Evolutionary conservation across 768 basidiomycete genomes (phyloP).

Genomic region (Tulasnella calospora): DNA sequence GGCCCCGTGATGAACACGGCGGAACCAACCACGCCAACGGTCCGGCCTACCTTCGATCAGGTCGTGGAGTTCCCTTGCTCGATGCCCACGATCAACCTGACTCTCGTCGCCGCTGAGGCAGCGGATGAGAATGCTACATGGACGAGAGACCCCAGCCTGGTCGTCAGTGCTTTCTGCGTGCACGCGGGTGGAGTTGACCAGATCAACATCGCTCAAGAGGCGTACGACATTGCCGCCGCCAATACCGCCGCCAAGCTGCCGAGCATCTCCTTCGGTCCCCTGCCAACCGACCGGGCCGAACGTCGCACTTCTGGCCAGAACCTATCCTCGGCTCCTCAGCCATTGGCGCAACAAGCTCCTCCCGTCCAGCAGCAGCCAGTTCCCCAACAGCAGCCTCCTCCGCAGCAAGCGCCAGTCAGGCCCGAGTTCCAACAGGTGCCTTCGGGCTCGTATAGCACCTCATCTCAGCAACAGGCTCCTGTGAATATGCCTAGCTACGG

Average conservation of each 20-base stretch:
- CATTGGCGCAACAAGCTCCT: conserved; percentile 39
- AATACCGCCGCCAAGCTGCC: conserved; percentile 54
- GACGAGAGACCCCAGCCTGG: conserved; percentile 43
- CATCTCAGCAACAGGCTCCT: conserved; percentile 1
- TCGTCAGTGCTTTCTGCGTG: conserved; percentile 77
- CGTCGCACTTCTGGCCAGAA: conserved; percentile 7
- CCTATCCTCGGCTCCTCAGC: neutral
- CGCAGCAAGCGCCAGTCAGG: neutral
- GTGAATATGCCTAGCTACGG: neutral
- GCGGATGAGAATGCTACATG: conserved; percentile 48
- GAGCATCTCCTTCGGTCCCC: conserved; percentile 17
- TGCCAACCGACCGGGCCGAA: neutral
- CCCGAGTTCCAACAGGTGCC: conserved; percentile 5
- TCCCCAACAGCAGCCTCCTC: neutral
- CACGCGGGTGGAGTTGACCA: conserved; percentile 87
- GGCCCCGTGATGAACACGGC: conserved; percentile 31
- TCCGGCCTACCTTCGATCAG: conserved; percentile 68
- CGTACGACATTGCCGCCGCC: conserved; percentile 67
- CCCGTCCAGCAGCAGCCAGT: conserved; percentile 30
- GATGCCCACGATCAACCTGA: conserved; percentile 83
- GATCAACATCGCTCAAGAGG: conserved; percentile 77
- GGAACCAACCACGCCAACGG: conserved; percentile 49
- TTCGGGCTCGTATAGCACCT: neutral
- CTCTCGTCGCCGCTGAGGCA: conserved; percentile 77
- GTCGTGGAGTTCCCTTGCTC: conserved; percentile 77